Evolutionary conservation across 2,329 filamentous ascomycete genomes (phyloP), one percentile per base, ranked within the genome.

Genomic region (Alternaria incomplexa): DNA sequence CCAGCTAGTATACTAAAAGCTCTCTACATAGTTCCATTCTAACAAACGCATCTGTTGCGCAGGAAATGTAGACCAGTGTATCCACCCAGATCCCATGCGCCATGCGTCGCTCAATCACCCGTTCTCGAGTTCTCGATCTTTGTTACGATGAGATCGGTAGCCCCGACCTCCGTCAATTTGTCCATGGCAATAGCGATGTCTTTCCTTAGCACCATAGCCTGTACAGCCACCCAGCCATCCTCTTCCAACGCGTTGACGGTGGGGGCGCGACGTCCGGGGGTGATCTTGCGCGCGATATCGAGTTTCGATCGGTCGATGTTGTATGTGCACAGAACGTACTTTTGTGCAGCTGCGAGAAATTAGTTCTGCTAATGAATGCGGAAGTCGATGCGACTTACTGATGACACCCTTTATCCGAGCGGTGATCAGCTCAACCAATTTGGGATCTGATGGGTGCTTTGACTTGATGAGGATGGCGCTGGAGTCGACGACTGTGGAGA

Each of bases 311-410:
- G 89, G 71, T 92, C 87, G 62, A 98, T 88, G 82, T 99, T 99
- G 86, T 98, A 99, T 77, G 96, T 93, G 84, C 96, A 98, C 28
- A 98, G 88, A 26, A 98, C 93, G 78, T 92, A 98, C 81, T 89
- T 91, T 83, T 99, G 93, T 10, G 96, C 96, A 45, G 93, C 87
- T 89, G 65, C 6, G 43, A 7, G 7, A 12, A 15, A 48, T 76
- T 63, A 74, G 67, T 22, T 17, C 5, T 12, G 17, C n/a, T 20
- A 2, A 20, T 17, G 11, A 40, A 40, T 8, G 36, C 10, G 26
- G 15, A 23, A 45, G 5, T 12, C 13, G 32, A 17, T 40, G 12
- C 13, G 11, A 73, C 85, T 75, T 81, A 89, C 87, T 95, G 77
- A 99, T 98, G 67, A 99, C 94, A 80, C 96, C 96, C 63, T 89